phyloP scores from a whole-genome alignment of 2,329 filamentous ascomycete species.

The Xylaria sp. region DNA sequence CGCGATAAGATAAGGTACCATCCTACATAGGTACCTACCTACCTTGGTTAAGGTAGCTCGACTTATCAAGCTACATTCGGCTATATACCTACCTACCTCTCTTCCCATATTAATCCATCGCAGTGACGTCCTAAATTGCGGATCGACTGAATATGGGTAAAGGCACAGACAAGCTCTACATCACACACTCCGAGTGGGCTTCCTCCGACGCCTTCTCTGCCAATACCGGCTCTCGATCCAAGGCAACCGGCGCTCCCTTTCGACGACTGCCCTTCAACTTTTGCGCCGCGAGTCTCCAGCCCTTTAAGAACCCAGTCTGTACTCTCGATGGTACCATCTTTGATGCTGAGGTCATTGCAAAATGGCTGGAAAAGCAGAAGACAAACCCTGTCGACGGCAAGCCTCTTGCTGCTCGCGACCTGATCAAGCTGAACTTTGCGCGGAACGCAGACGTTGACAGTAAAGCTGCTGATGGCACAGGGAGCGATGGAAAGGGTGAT shows the following conservation, averaged over 20 bases:
- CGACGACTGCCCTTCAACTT: constrained; percentile 96
- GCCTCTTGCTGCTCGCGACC: constrained; percentile 79
- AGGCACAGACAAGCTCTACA: constrained; percentile 70
- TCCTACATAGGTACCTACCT: neutral
- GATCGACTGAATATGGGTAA: constrained; percentile 55
- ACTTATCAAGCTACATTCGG: neutral
- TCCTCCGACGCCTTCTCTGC: constrained; percentile 89
- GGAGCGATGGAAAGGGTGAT: constrained; percentile 71
- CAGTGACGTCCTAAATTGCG: neutral
- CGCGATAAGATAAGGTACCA: constrained; percentile 4
- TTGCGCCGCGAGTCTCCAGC: constrained; percentile 94
- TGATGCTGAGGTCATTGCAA: constrained; percentile 91
- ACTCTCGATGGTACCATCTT: constrained; percentile 89
- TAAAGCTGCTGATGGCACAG: constrained; percentile 54
- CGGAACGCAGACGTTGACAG: constrained; percentile 80
- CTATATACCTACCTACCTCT: neutral
- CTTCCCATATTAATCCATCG: neutral
- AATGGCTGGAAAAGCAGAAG: constrained; percentile 92
- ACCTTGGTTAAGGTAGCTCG: neutral
- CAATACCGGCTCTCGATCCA: constrained; percentile 72
- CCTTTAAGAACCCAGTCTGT: constrained; percentile 94
- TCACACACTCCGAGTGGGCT: constrained; percentile 98
- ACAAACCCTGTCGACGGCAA: constrained; percentile 91
- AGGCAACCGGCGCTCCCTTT: constrained; percentile 72
- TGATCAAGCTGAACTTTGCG: constrained; percentile 90